Conservation (phyloP, 495 filamentous ascomycete species). For the Tuber microsphaerosporum region DNA sequence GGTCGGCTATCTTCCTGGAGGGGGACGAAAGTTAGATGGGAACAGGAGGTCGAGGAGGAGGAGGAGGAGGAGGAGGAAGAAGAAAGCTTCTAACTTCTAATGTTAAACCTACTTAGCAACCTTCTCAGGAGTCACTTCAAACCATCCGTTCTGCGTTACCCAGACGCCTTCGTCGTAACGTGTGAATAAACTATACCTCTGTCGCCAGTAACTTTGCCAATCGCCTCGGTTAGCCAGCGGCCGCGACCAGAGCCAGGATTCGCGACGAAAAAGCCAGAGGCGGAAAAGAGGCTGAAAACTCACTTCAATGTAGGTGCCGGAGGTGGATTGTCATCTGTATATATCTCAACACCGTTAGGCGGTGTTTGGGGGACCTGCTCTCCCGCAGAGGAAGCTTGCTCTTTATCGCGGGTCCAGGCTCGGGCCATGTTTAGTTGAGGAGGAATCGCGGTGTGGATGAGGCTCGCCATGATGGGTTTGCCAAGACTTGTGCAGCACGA, state of each 20-base stretch:
- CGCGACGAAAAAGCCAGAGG: neutral
- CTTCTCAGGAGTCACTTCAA: slow-evolving; percentile 87
- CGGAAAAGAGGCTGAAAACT: neutral
- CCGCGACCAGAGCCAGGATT: neutral
- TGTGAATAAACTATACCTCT: slow-evolving; percentile 76
- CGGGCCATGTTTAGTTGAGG: neutral
- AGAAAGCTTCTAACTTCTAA: slow-evolving; percentile 13
- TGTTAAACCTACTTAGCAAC: slow-evolving; percentile 61
- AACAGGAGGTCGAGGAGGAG: slow-evolving; percentile 6
- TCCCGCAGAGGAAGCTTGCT: neutral
- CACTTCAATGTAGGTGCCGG: neutral
- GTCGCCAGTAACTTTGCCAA: slow-evolving; percentile 61
- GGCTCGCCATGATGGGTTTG: neutral
- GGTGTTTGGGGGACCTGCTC: neutral
- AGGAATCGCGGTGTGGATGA: neutral
- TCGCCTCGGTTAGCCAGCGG: neutral
- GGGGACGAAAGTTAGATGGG: slow-evolving; percentile 5
- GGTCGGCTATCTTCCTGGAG: slow-evolving; percentile 66
- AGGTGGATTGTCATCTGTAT: slow-evolving; percentile 15
- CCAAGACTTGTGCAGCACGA: neutral
- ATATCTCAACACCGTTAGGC: slow-evolving; percentile 8
- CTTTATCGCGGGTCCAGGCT: slow-evolving; percentile 2
- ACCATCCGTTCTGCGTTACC: slow-evolving; percentile 91
- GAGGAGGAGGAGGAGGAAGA: neutral
- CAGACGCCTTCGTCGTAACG: slow-evolving; percentile 75